A percentile compares a stretch with the other conserved stretches of the same genome.
phyloP scores from a whole-genome alignment of 306 rosid genomes.

The Cucumis hystrix region DNA sequence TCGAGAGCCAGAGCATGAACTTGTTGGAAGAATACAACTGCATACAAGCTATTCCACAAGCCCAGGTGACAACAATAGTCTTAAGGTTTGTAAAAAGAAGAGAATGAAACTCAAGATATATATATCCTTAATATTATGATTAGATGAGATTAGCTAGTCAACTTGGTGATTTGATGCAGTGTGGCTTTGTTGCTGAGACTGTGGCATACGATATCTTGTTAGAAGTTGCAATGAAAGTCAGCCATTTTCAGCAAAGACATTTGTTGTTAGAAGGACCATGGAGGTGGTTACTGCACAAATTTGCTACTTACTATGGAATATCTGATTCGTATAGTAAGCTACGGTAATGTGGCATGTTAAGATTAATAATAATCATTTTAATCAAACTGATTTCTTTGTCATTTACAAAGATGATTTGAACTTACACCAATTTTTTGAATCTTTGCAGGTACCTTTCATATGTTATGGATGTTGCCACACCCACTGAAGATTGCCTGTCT shows the following conservation, averaged over 20 bases:
- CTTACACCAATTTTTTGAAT: neutral
- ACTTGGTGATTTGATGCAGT: slow-evolving; percentile 19
- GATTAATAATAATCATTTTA: neutral
- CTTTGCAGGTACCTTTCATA: slow-evolving; percentile 61
- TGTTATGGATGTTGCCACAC: slow-evolving; percentile 95
- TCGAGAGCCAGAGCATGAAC: slow-evolving; percentile 68
- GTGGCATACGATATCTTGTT: slow-evolving; percentile 83
- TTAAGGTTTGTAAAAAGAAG: slow-evolving; percentile 38
- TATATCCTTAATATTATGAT: neutral
- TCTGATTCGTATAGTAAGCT: slow-evolving; percentile 76
- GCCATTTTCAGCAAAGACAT: slow-evolving; percentile 70
- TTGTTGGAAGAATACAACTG: slow-evolving; percentile 80
- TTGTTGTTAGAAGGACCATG: slow-evolving; percentile 68
- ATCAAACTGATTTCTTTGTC: neutral
- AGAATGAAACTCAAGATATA: neutral
- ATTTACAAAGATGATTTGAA: neutral
- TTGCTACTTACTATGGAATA: slow-evolving; percentile 84
- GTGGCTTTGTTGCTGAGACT: slow-evolving; percentile 90
- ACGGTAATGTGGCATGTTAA: slow-evolving; percentile 33
- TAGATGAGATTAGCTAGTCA: neutral
- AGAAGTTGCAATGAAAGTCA: slow-evolving; percentile 90
- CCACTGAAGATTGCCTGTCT: slow-evolving; percentile 82
- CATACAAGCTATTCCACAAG: slow-evolving; percentile 51
- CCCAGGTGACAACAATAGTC: slow-evolving; percentile 64
- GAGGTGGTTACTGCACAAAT: slow-evolving; percentile 86